Evolutionary conservation across 1,139 yeast genomes (phyloP).

Genomic region (Saccharomycopsis crataegensis): DNA sequence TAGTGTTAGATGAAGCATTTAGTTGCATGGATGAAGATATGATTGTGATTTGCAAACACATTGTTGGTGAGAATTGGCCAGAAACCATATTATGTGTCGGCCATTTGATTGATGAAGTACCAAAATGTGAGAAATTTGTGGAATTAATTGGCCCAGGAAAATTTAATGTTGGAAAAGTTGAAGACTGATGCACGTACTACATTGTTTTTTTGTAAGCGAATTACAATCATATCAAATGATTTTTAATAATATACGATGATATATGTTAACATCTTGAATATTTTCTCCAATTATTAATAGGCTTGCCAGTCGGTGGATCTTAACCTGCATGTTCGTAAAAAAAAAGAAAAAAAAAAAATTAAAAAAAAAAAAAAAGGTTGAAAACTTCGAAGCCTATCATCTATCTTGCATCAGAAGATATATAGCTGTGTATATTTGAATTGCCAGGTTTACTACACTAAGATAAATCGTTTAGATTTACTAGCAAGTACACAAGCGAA

Average conservation of each 20-base stretch:
- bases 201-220: background rate
- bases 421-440: too few species aligned
- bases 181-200: background rate
- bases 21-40: conserved; percentile 78
- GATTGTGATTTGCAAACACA: conserved; percentile 55
- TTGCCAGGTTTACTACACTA: background rate
- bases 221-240: background rate
- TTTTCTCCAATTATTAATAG: too few species aligned
- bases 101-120: conserved; percentile 59
- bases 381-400: too few species aligned
- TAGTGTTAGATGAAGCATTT: conserved; percentile 88
- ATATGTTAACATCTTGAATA: too few species aligned
- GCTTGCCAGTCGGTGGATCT: too few species aligned
- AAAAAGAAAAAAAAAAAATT: too few species aligned
- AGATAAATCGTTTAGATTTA: background rate
- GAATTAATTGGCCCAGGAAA: conserved; percentile 20
- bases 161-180: background rate
- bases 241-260: too few species aligned
- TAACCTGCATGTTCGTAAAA: too few species aligned
- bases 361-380: too few species aligned
- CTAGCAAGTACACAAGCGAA: background rate
- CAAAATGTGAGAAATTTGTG: conserved; percentile 45
- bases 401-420: too few species aligned
- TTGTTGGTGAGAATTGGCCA: conserved; percentile 48
- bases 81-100: conserved; percentile 75